Evolutionary conservation across 768 basidiomycete genomes (phyloP).

Genomic region (Mrakia blollopis): DNA sequence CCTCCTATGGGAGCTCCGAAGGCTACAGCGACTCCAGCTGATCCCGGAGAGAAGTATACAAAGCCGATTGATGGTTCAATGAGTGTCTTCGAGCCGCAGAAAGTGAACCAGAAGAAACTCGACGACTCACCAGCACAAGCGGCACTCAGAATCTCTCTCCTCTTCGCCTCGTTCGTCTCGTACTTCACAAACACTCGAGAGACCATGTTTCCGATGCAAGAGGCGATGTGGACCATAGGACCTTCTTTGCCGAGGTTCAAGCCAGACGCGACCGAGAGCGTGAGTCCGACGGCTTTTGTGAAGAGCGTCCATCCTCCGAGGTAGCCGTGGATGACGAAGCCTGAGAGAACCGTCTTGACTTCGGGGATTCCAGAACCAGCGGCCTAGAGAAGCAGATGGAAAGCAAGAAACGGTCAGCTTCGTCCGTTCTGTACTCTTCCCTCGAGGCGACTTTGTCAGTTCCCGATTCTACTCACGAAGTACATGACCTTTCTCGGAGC

Average conservation of each 20-base stretch:
- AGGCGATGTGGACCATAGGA: constrained; percentile 62
- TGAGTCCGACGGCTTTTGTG: constrained; percentile 82
- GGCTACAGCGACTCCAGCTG: constrained; percentile 62
- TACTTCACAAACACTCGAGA: constrained; percentile 82
- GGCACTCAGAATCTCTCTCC: constrained; percentile 89
- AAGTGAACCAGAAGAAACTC: neutral
- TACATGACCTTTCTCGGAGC: constrained; percentile 62
- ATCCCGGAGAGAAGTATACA: neutral
- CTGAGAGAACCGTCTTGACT: constrained; percentile 88
- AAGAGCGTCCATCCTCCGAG: constrained; percentile 83
- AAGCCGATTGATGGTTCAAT: no score
- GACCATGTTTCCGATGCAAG: constrained; percentile 87
- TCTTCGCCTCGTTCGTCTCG: constrained; percentile 92
- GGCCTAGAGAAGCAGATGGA: constrained; percentile 52
- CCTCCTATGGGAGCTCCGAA: constrained; percentile 63
- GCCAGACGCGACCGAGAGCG: constrained; percentile 87
- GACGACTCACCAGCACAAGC: constrained; percentile 64
- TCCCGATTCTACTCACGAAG: constrained; percentile 57
- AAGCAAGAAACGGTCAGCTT: constrained; percentile 31
- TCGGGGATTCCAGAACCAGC: constrained; percentile 96
- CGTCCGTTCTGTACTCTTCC: neutral
- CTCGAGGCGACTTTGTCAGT: neutral
- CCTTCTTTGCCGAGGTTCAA: constrained; percentile 63
- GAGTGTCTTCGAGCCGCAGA: no score
- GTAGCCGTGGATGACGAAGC: constrained; percentile 96